Percentiles rank a stretch among this genome's conserved stretches.
Evolutionary conservation across 108 stramenopile genomes (phyloP).

Genomic region (Nitzschia sp.): DNA sequence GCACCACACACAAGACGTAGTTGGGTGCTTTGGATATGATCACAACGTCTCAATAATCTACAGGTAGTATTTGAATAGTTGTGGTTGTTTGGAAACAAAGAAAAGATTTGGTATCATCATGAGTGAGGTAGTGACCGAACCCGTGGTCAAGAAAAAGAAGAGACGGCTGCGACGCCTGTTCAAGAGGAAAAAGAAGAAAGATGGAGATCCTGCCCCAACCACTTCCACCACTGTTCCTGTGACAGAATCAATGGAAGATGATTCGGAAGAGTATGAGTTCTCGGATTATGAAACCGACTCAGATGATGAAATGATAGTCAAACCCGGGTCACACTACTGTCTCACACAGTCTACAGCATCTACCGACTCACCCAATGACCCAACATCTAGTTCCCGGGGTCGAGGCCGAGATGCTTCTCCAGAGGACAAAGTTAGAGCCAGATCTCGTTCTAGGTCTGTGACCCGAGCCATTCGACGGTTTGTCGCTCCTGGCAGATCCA

Average conservation of each 20-base stretch:
- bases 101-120: not conserved
- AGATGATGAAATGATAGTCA: not conserved
- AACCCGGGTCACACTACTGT: not conserved
- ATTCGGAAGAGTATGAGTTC: not conserved
- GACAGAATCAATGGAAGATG: not conserved
- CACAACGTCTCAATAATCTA: no score
- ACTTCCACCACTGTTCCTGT: not conserved
- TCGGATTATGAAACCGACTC: constrained; percentile 4
- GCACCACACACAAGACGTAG: no score
- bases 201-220: not conserved
- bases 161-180: constrained; percentile 3
- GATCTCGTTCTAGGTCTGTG: constrained; percentile 12
- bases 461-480: constrained; percentile 2
- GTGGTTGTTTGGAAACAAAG: no score
- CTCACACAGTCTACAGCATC: not conserved
- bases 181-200: not conserved
- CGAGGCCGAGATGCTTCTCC: not conserved
- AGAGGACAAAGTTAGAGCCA: not conserved
- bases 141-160: not conserved
- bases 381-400: not conserved
- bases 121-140: not conserved
- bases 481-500: not conserved
- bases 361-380: not conserved
- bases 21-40: no score
- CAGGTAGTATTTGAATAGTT: no score